These are phyloP conservation scores for Flaveria robusta DNA, from an alignment of 129 eudicot species.

Conservation along the genomic window DNA sequence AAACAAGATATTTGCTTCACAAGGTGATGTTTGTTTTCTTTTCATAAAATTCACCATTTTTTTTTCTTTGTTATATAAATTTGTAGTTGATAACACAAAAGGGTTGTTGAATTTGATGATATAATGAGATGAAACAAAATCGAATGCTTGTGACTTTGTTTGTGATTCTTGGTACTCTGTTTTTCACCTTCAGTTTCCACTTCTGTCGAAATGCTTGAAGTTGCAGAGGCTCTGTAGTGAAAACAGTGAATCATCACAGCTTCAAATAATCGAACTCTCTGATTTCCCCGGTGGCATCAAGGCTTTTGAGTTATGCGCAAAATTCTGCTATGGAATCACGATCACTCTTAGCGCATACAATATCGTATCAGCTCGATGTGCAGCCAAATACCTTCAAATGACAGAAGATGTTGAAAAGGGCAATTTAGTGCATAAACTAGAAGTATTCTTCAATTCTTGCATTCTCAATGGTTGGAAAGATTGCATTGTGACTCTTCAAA, in stretches of 20 bases:
- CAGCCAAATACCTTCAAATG: conserved; percentile 87
- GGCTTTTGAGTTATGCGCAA: conserved; percentile 83
- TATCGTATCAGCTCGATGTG: conserved; percentile 65
- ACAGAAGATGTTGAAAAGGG: conserved; percentile 84
- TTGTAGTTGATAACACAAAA: conserved; percentile 22
- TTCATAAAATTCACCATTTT: background rate
- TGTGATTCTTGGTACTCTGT: background rate
- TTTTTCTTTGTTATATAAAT: background rate
- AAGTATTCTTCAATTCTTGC: conserved; percentile 74
- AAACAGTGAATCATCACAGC: conserved; percentile 51
- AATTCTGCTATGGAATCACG: conserved; percentile 86
- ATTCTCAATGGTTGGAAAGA: conserved; percentile 89
- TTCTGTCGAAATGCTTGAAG: conserved; percentile 68
- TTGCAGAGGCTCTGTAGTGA: conserved; percentile 66
- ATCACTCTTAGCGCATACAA: conserved; percentile 78
- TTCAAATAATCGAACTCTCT: conserved; percentile 64
- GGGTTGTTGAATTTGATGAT: conserved; percentile 14
- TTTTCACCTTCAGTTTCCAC: conserved; percentile 64
- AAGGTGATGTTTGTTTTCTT: conserved; percentile 53
- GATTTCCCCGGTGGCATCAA: conserved; percentile 83
- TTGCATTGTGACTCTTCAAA: conserved; percentile 62
- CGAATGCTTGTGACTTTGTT: no score
- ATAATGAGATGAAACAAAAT: background rate
- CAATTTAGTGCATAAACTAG: conserved; percentile 65
- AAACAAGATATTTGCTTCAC: conserved; percentile 80